Conservation (phyloP, 345 rosid genomes). For the thale cress (Arabidopsis thaliana) region TAIR10.1 NC_003070.9:30339501-30340000, state of each 20-base stretch:
- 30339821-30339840: conserved; percentile 50
- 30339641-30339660: conserved; percentile 56
- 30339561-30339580: conserved; percentile 53
- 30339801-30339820: conserved; percentile 49
- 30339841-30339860: conserved; percentile 38
- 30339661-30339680: conserved; percentile 49
- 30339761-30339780: conserved; percentile 56
- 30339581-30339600: conserved; percentile 39
- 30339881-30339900: conserved; percentile 86
- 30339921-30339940: conserved; percentile 96
- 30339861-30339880: conserved; percentile 46
- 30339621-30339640: conserved; percentile 48
- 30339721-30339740: conserved; percentile 74
- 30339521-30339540: conserved; percentile 61
- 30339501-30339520: conserved; percentile 90
- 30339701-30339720: conserved; percentile 43
- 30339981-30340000: conserved; percentile 55
- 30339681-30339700: conserved; percentile 52
- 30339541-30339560: conserved; percentile 54
- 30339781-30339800: conserved; percentile 77
- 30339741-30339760: conserved; percentile 70
- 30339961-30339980: conserved; percentile 89
- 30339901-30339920: conserved; percentile 92
- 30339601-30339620: conserved; percentile 39
- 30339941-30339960: conserved; percentile 94